Conservation (phyloP, 2,329 filamentous ascomycete genomes). For the Sporothrix brunneoviolacea region DNA sequence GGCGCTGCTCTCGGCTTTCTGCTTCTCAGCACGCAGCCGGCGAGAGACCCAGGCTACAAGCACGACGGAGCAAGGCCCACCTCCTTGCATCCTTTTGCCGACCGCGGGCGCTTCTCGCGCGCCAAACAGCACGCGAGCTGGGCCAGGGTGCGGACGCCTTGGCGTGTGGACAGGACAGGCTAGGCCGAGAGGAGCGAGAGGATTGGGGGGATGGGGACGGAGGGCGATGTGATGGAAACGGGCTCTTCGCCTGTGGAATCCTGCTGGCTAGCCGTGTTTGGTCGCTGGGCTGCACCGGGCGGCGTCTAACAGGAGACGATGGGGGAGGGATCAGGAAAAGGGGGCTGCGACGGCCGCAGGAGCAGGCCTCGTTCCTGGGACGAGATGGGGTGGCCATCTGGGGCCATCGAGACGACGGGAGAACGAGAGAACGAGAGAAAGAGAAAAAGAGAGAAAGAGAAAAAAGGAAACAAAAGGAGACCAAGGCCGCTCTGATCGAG, state of each 20-base stretch:
- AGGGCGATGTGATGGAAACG: neutral
- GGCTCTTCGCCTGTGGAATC: neutral
- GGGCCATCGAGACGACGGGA: neutral
- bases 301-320: neutral
- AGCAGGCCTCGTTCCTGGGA: neutral
- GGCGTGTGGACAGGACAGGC: too few relatives aligned
- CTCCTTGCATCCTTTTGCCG: conserved; percentile 3
- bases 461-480: neutral
- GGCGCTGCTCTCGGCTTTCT: too few relatives aligned
- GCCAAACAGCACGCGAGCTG: conserved; percentile 1
- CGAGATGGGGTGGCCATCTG: neutral
- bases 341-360: neutral
- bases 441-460: neutral
- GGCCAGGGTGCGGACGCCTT: neutral
- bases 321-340: neutral
- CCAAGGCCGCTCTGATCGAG: too few relatives aligned
- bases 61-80: neutral
- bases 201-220: too few relatives aligned
- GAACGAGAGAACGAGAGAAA: neutral
- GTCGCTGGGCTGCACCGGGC: too few relatives aligned
- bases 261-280: neutral
- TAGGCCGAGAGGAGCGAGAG: too few relatives aligned
- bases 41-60: too few relatives aligned
- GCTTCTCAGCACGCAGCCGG: too few relatives aligned
- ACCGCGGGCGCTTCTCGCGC: conserved; percentile 12